These are phyloP conservation scores for Podospora comata DNA, from an alignment of 495 filamentous ascomycete genomes.

Conservation along the genomic window DNA sequence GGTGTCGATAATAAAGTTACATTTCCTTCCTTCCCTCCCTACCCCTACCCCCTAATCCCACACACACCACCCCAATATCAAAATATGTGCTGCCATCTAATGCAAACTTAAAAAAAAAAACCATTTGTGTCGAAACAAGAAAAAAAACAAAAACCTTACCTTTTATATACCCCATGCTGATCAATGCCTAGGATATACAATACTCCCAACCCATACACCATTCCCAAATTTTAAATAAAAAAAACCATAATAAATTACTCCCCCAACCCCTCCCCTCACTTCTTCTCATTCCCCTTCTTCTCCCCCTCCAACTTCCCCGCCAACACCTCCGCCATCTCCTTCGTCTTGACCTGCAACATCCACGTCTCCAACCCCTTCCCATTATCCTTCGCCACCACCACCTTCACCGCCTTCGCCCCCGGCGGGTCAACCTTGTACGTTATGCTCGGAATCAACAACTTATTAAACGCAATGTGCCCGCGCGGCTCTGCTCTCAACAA, in stretches of 20 bases:
- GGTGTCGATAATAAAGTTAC: not conserved
- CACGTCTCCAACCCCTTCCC: conserved; percentile 56
- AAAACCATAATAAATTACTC: not conserved
- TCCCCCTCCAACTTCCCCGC: conserved; percentile 47
- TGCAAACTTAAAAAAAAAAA: conserved; percentile 13
- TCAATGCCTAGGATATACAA: not conserved
- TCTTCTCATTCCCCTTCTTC: conserved; percentile 47
- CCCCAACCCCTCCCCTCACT: not conserved
- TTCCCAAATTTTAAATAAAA: not conserved
- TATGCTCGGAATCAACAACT: conserved; percentile 54
- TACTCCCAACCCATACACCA: not conserved
- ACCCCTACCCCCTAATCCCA: not conserved
- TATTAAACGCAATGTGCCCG: conserved; percentile 67
- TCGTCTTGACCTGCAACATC: conserved; percentile 61
- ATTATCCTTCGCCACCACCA: conserved; percentile 51
- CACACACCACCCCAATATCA: no score
- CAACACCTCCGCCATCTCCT: conserved; percentile 43
- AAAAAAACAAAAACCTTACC: conserved; percentile 18
- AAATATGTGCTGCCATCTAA: conserved; percentile 14
- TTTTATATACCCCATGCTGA: conserved; percentile 13
- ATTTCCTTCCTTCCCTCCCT: not conserved
- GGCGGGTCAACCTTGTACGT: conserved; percentile 50
- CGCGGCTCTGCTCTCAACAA: conserved; percentile 66
- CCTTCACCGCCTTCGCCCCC: conserved; percentile 53
- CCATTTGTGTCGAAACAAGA: not conserved